Evolutionary conservation across 345 rosid genomes (phyloP).

Genomic region (Pelargonium nanum): DNA sequence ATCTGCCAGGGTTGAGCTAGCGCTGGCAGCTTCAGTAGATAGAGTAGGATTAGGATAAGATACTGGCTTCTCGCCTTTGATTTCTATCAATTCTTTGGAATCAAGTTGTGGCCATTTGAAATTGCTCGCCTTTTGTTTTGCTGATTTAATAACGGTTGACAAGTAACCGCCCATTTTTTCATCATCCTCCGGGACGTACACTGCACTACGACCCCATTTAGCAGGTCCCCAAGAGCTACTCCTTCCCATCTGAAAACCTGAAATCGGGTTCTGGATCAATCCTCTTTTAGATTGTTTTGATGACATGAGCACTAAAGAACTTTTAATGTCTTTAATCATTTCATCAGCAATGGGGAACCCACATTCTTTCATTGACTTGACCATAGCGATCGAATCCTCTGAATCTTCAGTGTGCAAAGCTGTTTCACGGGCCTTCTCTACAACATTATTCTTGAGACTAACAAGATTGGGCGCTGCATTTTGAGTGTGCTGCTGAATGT

Average conservation of each 20-base stretch:
- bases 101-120: conserved; percentile 69
- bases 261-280: conserved; percentile 24
- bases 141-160: conserved; percentile 52
- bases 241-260: conserved; percentile 35
- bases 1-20: conserved; percentile 30
- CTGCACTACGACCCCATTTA: conserved; percentile 31
- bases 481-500: conserved; percentile 73
- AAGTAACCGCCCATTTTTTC: conserved; percentile 33
- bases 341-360: conserved; percentile 66
- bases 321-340: conserved; percentile 70
- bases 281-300: conserved; percentile 60
- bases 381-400: conserved; percentile 66
- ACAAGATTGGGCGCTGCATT: conserved; percentile 66
- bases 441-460: conserved; percentile 43
- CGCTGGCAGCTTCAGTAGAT: conserved; percentile 28
- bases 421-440: conserved; percentile 48
- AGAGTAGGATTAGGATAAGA: conserved; percentile 16
- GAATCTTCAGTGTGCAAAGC: conserved; percentile 63
- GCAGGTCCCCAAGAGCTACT: conserved; percentile 38
- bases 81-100: conserved; percentile 23
- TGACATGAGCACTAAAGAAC: conserved; percentile 56
- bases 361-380: conserved; percentile 72
- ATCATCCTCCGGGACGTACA: conserved; percentile 25
- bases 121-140: conserved; percentile 60
- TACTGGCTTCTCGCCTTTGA: conserved; percentile 19